Base-by-base conservation (phyloP, 2,329 filamentous ascomycete species). In the Ophiosphaerella korrae region DNA sequence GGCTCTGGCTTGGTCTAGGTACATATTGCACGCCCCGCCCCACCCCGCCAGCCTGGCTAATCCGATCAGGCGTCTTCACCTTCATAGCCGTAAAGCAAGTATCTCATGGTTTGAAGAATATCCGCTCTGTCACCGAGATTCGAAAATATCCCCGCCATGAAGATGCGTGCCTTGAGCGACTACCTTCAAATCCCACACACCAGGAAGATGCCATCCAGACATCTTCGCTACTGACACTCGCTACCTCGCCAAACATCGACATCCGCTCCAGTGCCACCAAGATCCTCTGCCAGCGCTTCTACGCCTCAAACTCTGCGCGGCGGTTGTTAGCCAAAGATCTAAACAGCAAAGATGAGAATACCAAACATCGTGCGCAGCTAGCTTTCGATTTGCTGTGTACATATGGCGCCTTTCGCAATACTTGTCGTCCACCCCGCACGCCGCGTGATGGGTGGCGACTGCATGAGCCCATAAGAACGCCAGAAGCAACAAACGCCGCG, bases 51-150 rank as follows among this genome's bases (percentile, higher is more conserved):
- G n/a, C 64, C 37, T 72, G 33, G 67, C 40, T 72, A 75, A 74
- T 80, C 35, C 38, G 66, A 18, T 14, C 47, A 75, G 75, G 76
- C 50, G 58, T 88, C 45, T 82, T 85, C 55, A 80, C 86, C 35
- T 82, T 85, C 62, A 73, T 82, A 60, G 76, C 88, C 53, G 70
- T 87, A 48, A 77, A 79, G 52, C 77, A 80, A 45, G 83, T 90
- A 71, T 79, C 81, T 55, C 71, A 79, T 33, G 78, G 83, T 47
- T 83, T 92, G 38, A 76, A 77, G 50, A 75, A 81, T 47, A 84
- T 87, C 59, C 82, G 85, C 58, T 79, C 85, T 61, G 79, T 86
- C 45, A 87, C 87, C 57, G 82, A 86, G 71, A 83, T 94, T 64
- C 84, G 84, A 52, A 82, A 84, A 7, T 32, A 52, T 85, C 85